phyloP scores from a whole-genome alignment of 306 rosid species.

The Cicer bijugum region DNA sequence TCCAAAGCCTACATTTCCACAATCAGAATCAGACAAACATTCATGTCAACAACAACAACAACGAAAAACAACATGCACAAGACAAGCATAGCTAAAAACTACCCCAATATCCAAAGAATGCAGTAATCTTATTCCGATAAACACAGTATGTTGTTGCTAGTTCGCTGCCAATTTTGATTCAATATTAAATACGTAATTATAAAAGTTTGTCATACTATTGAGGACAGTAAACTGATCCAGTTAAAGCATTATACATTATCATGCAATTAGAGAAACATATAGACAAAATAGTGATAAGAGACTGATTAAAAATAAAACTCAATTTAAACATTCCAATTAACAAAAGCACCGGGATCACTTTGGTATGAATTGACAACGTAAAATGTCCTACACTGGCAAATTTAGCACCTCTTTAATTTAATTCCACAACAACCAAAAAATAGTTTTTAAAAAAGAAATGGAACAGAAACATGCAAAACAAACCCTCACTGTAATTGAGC shows the following conservation, averaged over 20 bases:
- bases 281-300: background rate
- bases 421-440: background rate
- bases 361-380: background rate
- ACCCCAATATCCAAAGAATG: background rate
- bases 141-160: no score
- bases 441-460: no score
- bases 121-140: background rate
- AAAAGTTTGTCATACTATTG: background rate
- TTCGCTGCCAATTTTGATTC: background rate
- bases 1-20: slow-evolving; percentile 68
- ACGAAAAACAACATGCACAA: background rate
- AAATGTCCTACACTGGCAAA: background rate
- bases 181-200: background rate
- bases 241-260: background rate
- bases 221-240: background rate
- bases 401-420: background rate
- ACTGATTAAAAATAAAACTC: background rate
- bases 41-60: background rate
- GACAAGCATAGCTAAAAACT: background rate
- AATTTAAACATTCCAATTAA: background rate
- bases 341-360: background rate
- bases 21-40: background rate
- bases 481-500: background rate
- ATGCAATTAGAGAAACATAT: background rate
- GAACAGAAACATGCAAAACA: background rate